A percentile compares a stretch with the other conserved stretches of the same genome.
Evolutionary conservation across 2,329 filamentous ascomycete genomes (phyloP).

Genomic region (Pseudogymnoascus sp.): DNA sequence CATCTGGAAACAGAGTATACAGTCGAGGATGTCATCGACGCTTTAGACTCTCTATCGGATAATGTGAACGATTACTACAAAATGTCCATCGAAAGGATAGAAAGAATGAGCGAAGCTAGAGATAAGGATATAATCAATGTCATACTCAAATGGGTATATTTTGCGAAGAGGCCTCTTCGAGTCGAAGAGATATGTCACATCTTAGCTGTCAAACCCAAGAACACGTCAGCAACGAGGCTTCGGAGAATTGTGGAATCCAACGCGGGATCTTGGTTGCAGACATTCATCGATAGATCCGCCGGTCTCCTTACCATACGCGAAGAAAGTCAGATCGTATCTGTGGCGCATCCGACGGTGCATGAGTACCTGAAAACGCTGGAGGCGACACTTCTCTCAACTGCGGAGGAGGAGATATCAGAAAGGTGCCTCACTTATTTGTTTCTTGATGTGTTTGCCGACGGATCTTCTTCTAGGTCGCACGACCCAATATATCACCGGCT

Average conservation of each 20-base stretch:
- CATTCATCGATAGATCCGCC: background rate
- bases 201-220: background rate
- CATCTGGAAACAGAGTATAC: background rate
- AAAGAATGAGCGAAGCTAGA: background rate
- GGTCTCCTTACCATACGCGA: background rate
- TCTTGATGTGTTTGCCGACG: background rate
- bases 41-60: background rate
- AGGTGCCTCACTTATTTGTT: background rate
- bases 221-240: background rate
- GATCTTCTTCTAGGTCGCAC: background rate
- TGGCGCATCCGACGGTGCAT: background rate
- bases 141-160: background rate
- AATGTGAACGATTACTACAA: background rate
- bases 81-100: background rate
- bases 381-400: background rate
- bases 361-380: background rate
- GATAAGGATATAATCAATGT: background rate
- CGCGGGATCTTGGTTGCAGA: background rate
- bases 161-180: background rate
- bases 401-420: background rate
- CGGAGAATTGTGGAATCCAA: background rate
- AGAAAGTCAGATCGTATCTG: background rate
- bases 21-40: background rate
- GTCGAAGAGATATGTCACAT: background rate
- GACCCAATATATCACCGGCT: background rate